Base-by-base conservation (phyloP, 768 basidiomycete species). In the Serendipita sp. region DNA sequence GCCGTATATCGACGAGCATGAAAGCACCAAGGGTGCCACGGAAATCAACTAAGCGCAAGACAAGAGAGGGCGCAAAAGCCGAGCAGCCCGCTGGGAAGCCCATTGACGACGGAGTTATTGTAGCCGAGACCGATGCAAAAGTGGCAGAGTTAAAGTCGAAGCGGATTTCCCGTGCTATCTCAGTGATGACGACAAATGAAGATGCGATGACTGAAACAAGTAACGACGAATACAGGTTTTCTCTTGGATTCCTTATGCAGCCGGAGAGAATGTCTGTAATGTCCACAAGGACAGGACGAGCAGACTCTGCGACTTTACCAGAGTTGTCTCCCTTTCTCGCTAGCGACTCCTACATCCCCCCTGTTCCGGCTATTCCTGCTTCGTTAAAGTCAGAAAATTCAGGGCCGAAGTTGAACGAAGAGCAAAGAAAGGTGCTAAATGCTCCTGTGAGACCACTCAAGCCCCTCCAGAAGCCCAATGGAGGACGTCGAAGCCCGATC, bases 291-390 rank as follows among this genome's bases (percentile, higher is more conserved):
- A 60, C 56, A 3, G 56, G 56, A 23, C 56, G 56, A 28, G 56
- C 56, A 30, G 56, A 60, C 36, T 60, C 56, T 10, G 56, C 56
- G 56, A 60, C 56, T 8, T 30, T 60, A 23, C 56, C 56, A 60
- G 56, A 60, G 56, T 30, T 60, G 28, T 60, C 56, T 10, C 56
- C 56, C 36, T 60, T 60, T 18, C 18, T 60, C 34, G 56, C 56
- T 8, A 60, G 56, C 35, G 56, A 60, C 34, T 34, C 30, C 4
- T 60, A 60, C 35, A 60, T 60, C 56, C 56, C 56, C n/a, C 56
- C 56, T 10, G 56, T 60, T n/a, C 56, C 56, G 28, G 35, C 11
- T 8, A 60, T 60, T 32, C 56, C 56, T 5, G 28, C 56, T 3
- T 60, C 56, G 36, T 38, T 60, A 35, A 32, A 23, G 23, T 23